These are phyloP conservation scores for Aspergillus oerlinghausenensis DNA, from an alignment of 2,329 filamentous ascomycete species.

Conservation along the genomic window DNA sequence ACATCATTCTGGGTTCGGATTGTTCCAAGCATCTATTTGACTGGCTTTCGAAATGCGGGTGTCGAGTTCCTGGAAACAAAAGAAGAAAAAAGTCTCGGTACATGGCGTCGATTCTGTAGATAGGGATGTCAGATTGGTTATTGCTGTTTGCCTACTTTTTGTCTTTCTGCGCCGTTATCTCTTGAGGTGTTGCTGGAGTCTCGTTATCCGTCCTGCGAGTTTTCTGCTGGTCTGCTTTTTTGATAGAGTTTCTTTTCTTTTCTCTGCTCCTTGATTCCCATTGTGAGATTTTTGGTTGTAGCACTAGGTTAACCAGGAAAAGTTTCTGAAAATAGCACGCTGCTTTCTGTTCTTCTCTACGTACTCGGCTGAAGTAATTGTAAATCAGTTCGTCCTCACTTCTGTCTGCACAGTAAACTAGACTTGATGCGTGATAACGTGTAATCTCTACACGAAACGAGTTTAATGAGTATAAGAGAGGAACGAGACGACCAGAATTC, in stretches of 20 bases:
- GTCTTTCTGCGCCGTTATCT: background rate
- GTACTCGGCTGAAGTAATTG: background rate
- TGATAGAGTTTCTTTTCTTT: background rate
- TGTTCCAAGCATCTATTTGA: background rate
- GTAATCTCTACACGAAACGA: background rate
- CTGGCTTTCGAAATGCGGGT: background rate
- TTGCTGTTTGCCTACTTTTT: background rate
- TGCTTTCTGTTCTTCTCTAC: background rate
- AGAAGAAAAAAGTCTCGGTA: background rate
- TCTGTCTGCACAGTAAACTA: background rate
- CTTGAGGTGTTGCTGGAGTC: background rate
- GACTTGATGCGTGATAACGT: background rate
- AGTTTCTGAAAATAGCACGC: constrained; percentile 4
- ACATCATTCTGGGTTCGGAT: background rate
- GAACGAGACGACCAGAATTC: background rate
- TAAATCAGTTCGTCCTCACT: background rate
- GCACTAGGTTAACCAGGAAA: background rate
- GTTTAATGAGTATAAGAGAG: background rate
- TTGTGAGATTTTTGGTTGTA: background rate
- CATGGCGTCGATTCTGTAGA: background rate
- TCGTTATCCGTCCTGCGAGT: background rate
- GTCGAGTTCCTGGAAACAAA: background rate
- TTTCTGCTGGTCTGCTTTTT: background rate
- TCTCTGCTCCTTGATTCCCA: background rate
- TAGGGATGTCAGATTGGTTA: background rate